Evolutionary conservation across 306 rosid species (phyloP), one percentile per base, ranked within the genome.

Genomic region (Cicer yamashitae): DNA sequence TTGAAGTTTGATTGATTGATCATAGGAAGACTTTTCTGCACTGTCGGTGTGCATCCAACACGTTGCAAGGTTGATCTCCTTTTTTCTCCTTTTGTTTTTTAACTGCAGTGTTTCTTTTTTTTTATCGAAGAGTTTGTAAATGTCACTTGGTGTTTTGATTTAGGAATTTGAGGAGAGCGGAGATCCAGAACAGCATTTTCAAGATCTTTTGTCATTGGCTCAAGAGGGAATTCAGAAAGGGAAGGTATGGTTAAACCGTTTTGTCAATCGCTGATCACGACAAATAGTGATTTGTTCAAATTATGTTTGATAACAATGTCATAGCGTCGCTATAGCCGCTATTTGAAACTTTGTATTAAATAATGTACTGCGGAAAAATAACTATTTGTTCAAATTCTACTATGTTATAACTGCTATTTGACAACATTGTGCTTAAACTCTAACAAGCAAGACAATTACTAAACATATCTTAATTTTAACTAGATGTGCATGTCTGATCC

Each of bases 11-110:
- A 45, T 74, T 77, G 63, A 52, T 77, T 76, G 15, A 48, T 50
- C 47, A 76, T 77, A 94, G 98, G 94, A 74, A 86, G 98, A 74
- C 93, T 94, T 59, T 94, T 88, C 86, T 91, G 96, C 79, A 91
- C 98, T 4, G 93, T 94, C 56, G 98, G 98, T 68, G 97, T 94
- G 88, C 98, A 94, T 79, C 98, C 96, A 46, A 94, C 98, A 14
- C 87, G 98, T 70, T 94, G 98, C 96, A 90, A 90, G 97, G 98
- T 94, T 82, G 77, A 9, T 70, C 38, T 60, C n/a, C 11, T 70
- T 30, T 70, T 30, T 74, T 63, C 40, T 73, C 47, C 75, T 60
- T 65, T 67, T 54, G 43, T 58, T 44, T 39, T 39, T 70, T 73
- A 52, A 8, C 18, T 63, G 56, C 4, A 30, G 57, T 70, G 51